Conservation (phyloP, 495 filamentous ascomycete species). For the Penicillium goetzii region DNA sequence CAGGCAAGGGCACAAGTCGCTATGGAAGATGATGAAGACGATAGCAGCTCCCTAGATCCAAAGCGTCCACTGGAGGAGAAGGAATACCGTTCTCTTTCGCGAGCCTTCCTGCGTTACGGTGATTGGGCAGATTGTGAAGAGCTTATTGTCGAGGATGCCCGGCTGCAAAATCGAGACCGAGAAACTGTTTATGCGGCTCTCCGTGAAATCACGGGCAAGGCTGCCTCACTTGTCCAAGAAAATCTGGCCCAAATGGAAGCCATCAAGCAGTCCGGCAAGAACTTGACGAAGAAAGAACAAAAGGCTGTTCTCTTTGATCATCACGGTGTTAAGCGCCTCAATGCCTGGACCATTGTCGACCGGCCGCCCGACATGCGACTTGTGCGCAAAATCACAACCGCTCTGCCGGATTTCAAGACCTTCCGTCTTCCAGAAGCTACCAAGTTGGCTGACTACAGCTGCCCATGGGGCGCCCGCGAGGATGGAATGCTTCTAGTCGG, state of each 20-base stretch:
- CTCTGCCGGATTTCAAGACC: slow-evolving; percentile 64
- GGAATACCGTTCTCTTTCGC: slow-evolving; percentile 87
- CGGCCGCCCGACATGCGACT: slow-evolving; percentile 86
- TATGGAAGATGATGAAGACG: slow-evolving; percentile 63
- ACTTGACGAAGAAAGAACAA: slow-evolving; percentile 92
- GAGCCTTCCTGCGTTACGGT: slow-evolving; percentile 85
- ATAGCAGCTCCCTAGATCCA: slow-evolving; percentile 71
- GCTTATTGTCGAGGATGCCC: slow-evolving; percentile 83
- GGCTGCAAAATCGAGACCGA: slow-evolving; percentile 76
- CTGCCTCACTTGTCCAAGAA: slow-evolving; percentile 67
- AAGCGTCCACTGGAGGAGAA: slow-evolving; percentile 84
- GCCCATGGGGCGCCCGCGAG: slow-evolving; percentile 87
- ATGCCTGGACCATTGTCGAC: slow-evolving; percentile 91
- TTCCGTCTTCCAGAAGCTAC: slow-evolving; percentile 91
- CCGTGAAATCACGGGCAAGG: slow-evolving; percentile 73
- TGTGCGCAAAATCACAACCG: slow-evolving; percentile 69
- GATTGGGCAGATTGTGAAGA: slow-evolving; percentile 83
- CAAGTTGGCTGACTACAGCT: slow-evolving; percentile 84
- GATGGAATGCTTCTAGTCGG: slow-evolving; percentile 97
- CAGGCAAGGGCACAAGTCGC: slow-evolving; percentile 75
- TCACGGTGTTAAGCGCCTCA: slow-evolving; percentile 86
- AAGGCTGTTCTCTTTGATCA: slow-evolving; percentile 96
- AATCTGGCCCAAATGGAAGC: slow-evolving; percentile 63
- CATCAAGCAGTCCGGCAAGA: slow-evolving; percentile 68
- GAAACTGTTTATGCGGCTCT: slow-evolving; percentile 72